Evolutionary conservation across 1,284 basidiomycete species (phyloP), one percentile per base, ranked within the genome.

Genomic region (Earliella scabrosa): DNA sequence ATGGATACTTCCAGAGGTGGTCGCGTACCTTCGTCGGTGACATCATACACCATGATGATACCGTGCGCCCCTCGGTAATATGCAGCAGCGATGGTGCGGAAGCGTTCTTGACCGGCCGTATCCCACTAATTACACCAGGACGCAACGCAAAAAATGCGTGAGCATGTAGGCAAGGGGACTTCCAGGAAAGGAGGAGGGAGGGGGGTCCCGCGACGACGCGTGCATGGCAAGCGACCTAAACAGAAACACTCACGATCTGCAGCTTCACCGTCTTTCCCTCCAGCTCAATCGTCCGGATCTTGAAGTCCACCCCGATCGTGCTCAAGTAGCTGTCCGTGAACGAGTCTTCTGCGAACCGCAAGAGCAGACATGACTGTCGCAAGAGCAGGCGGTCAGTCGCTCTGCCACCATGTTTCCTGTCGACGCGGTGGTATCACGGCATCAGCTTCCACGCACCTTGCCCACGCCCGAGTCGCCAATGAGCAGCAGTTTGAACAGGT

Each of bases 261-360:
- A 99, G 86, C 77, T 99, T 99, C 70, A 99, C 95, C 1, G 95
- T 98, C 92, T 98, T 99, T 63, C 97, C 97, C 75, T 99, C 97
- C 54, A 99, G 83, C 77, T 99, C 97, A 75, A 99, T 99, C 44
- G 97, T 99, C 67, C 97, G 85, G 78, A 99, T 99, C 90, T 99
- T 99, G 83, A 99, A 99, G 81, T 99, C 97, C 56, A 99, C 95
- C 61, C 97, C 97, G 74, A 99, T 99, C 29, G 97, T 99, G 64
- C 93, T 95, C 75, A 99, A 97, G 79, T 98, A 99, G 71, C 92
- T 95, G 77, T 98, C 96, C 56, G 97, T 99, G 84, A 98, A 99
- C 56, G 97, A 96, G 75, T 99, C 97, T 77, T 99, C 97, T 65
- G 96, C 97, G 75, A 99, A 99, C 73, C 97, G 94, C 58, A 99